Conservation (phyloP, 139 green algal genomes). For the Tetradesmus obliquus region DNA sequence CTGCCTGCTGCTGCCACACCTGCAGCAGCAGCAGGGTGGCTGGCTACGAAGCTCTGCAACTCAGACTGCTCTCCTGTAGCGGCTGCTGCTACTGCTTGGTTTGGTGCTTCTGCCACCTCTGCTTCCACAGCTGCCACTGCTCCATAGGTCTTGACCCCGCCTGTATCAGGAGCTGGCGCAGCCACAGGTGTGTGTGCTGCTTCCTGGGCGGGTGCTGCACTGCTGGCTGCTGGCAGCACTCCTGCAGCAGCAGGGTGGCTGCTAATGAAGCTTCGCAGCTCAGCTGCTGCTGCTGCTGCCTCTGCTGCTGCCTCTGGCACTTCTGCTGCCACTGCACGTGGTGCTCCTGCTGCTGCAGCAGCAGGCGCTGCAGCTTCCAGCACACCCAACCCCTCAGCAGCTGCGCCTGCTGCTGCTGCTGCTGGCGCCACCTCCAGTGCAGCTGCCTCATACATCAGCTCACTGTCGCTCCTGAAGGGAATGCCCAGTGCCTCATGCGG, state of each 20-base stretch:
- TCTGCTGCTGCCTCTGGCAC: not conserved
- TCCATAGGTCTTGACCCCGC: not conserved
- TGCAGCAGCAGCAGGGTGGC: conserved; percentile 19
- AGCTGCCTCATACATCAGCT: not conserved
- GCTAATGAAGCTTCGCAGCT: not conserved
- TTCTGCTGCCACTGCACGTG: not conserved
- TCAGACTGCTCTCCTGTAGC: not conserved
- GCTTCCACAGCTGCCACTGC: conserved; percentile 11
- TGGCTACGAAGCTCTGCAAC: not conserved
- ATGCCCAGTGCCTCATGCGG: not conserved
- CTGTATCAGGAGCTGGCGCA: not conserved
- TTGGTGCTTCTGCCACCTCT: not conserved
- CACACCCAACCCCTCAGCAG: not conserved
- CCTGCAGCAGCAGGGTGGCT: not conserved
- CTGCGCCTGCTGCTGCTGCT: not conserved
- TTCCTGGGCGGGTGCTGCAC: not conserved
- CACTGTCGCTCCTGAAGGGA: not conserved
- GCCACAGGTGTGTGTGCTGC: not conserved
- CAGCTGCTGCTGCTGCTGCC: not conserved
- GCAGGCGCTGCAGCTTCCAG: not conserved
- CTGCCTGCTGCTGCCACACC: not conserved
- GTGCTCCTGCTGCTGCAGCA: not conserved
- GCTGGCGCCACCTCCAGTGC: not conserved
- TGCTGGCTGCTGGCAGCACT: not conserved
- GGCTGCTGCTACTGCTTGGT: not conserved